A percentile compares a stretch with the other conserved stretches of the same genome.
Conservation (phyloP, 257 asterid genomes). For the Rauvolfia tetraphylla region DNA sequence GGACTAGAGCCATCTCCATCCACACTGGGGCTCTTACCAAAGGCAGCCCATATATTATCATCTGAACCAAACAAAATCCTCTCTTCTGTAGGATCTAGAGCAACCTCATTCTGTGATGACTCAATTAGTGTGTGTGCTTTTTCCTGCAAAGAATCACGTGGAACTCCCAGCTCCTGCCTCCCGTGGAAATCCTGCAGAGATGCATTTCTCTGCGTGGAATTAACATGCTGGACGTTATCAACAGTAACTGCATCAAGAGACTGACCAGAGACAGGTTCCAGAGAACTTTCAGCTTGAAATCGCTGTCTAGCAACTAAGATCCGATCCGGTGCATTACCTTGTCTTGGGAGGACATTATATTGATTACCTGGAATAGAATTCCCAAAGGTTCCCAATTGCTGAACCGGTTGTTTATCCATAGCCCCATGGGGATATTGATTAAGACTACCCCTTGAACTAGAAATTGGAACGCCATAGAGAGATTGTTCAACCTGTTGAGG, state of each 20-base stretch:
- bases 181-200: constrained; percentile 34
- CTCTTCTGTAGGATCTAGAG: constrained; percentile 88
- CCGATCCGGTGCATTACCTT: constrained; percentile 40
- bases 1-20: constrained; percentile 54
- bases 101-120: constrained; percentile 49
- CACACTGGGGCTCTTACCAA: constrained; percentile 47
- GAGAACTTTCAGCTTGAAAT: constrained; percentile 45
- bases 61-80: constrained; percentile 86
- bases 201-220: constrained; percentile 41
- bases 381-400: constrained; percentile 42
- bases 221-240: constrained; percentile 47
- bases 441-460: constrained; percentile 61
- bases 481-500: constrained; percentile 79
- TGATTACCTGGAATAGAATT: constrained; percentile 48
- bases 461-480: constrained; percentile 83
- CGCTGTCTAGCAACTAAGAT: constrained; percentile 41
- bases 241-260: constrained; percentile 32
- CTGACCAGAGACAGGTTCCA: constrained; percentile 44
- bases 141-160: constrained; percentile 36
- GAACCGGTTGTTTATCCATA: constrained; percentile 45
- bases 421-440: constrained; percentile 53
- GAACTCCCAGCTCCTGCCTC: constrained; percentile 41
- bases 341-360: constrained; percentile 42
- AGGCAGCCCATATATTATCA: constrained; percentile 76
- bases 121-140: constrained; percentile 33